Conservation (phyloP, 257 asterid genomes). For the Nemophila menziesii region DNA sequence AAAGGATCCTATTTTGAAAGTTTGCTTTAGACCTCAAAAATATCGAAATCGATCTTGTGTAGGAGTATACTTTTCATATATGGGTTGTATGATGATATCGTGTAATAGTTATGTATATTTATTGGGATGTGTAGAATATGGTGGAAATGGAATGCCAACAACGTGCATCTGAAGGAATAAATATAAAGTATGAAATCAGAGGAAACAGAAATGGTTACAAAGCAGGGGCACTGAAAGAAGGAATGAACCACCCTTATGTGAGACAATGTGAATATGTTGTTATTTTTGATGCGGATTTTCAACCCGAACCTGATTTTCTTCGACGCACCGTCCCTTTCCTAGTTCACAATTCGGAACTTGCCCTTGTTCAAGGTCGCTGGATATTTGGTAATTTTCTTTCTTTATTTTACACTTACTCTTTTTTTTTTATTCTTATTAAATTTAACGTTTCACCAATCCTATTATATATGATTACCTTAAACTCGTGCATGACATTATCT, state of each 20-base stretch:
- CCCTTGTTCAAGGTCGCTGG: constrained; percentile 94
- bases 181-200: constrained; percentile 76
- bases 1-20: no score
- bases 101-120: no score
- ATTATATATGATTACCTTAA: no score
- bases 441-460: no score
- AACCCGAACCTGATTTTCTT: constrained; percentile 90
- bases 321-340: constrained; percentile 75
- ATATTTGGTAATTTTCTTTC: constrained; percentile 71
- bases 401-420: no score
- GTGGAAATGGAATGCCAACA: constrained; percentile 85
- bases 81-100: no score
- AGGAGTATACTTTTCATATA: no score
- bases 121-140: constrained; percentile 37
- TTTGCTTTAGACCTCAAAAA: no score
- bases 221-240: constrained; percentile 88
- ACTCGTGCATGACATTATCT: no score
- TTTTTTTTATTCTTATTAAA: no score
- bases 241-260: constrained; percentile 61
- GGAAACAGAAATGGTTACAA: constrained; percentile 86
- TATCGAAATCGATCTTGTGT: no score
- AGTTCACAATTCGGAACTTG: constrained; percentile 67
- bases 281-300: constrained; percentile 87
- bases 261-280: constrained; percentile 80
- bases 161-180: constrained; percentile 88